phyloP scores from a whole-genome alignment of 2,329 filamentous ascomycete genomes.

The Phaeosphaeria sp. region DNA sequence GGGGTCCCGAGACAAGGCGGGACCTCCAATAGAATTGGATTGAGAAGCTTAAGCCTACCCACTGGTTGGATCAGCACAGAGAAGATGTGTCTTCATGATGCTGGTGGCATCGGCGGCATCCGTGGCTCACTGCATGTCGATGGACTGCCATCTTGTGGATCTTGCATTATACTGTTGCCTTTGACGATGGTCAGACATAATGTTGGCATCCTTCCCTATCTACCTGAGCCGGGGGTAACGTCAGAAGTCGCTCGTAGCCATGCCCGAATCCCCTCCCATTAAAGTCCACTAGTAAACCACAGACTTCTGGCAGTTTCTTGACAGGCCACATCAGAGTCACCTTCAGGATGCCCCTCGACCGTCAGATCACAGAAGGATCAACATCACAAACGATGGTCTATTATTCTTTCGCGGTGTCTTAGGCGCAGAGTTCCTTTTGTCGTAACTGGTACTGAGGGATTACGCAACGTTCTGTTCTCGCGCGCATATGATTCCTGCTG shows the following conservation, averaged over 20 bases:
- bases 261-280: no score
- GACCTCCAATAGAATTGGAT: background rate
- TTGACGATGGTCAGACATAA: no score
- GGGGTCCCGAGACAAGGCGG: background rate
- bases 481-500: background rate
- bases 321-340: background rate
- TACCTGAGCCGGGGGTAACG: background rate
- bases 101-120: background rate
- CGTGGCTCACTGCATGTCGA: no score
- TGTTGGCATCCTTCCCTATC: background rate
- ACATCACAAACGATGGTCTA: background rate
- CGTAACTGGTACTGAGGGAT: background rate
- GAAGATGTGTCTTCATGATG: background rate
- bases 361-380: background rate
- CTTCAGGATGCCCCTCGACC: background rate
- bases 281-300: background rate
- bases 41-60: background rate
- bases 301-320: background rate
- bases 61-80: background rate
- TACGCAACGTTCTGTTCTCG: background rate
- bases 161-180: no score
- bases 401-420: background rate
- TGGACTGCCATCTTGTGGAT: no score
- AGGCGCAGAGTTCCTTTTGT: background rate
- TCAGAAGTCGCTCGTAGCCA: background rate